Percentiles rank a stretch among this genome's conserved stretches.
These are phyloP conservation scores for Fragaria ananassa DNA, from an alignment of 306 rosid species.

Conservation along the genomic window DNA sequence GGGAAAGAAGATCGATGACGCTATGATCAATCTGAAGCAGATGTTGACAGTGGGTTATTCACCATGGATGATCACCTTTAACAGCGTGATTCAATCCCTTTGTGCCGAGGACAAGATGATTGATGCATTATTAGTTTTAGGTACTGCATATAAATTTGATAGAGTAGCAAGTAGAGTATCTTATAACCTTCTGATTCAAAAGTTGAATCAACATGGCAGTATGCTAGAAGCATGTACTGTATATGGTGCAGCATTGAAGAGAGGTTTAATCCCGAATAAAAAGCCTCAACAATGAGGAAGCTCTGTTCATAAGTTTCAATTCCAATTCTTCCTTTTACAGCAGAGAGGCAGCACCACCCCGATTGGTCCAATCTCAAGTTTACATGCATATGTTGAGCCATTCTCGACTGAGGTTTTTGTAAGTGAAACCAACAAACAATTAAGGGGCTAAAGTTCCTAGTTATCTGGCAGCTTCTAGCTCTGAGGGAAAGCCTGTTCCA, in stretches of 20 bases:
- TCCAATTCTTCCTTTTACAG: background rate
- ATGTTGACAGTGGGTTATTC: slow-evolving; percentile 48
- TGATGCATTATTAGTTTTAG: slow-evolving; percentile 45
- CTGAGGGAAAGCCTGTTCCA: no score
- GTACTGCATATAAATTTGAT: slow-evolving; percentile 35
- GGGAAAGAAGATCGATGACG: slow-evolving; percentile 39
- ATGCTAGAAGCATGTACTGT: slow-evolving; percentile 34
- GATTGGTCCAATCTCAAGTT: slow-evolving; percentile 39
- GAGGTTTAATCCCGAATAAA: slow-evolving; percentile 38
- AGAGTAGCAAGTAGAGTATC: slow-evolving; percentile 30
- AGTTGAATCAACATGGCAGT: slow-evolving; percentile 42
- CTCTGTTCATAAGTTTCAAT: background rate
- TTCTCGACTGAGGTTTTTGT: slow-evolving; percentile 50
- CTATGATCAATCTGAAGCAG: slow-evolving; percentile 38
- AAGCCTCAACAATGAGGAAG: slow-evolving; percentile 24
- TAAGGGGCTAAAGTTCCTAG: slow-evolving; percentile 31
- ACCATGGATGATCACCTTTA: slow-evolving; percentile 29
- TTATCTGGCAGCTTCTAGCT: no score
- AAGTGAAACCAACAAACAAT: slow-evolving; percentile 53
- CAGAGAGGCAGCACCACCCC: slow-evolving; percentile 41
- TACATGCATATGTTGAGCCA: slow-evolving; percentile 86
- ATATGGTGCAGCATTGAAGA: slow-evolving; percentile 60
- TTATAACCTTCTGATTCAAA: slow-evolving; percentile 41
- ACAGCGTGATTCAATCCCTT: slow-evolving; percentile 43
- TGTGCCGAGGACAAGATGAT: slow-evolving; percentile 44